Conservation (phyloP, 768 basidiomycete species). For the Gyrodon lividus region DNA sequence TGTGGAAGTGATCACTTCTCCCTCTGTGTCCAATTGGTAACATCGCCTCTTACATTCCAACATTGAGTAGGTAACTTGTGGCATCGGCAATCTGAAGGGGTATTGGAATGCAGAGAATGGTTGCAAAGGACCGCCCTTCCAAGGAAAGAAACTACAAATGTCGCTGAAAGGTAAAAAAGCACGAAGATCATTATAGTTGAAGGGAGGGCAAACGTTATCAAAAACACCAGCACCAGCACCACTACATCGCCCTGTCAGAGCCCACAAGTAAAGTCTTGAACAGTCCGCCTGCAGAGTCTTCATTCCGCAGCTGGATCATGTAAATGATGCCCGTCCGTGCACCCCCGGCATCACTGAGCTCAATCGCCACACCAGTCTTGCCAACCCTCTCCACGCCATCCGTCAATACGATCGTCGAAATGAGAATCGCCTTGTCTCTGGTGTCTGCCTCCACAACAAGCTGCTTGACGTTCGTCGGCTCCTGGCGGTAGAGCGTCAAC, state of each 20-base stretch:
- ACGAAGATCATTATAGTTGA: not conserved
- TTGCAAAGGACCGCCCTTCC: not conserved
- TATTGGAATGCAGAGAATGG: constrained; percentile 9
- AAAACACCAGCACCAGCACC: not conserved
- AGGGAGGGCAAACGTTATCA: not conserved
- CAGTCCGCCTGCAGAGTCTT: constrained; percentile 77
- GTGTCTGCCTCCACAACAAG: constrained; percentile 89
- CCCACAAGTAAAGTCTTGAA: constrained; percentile 87
- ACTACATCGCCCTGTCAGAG: constrained; percentile 61
- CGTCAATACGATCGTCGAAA: constrained; percentile 93
- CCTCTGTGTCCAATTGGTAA: constrained; percentile 61
- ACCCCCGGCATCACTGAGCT: constrained; percentile 85
- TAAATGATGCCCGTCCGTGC: constrained; percentile 90
- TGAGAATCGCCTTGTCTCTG: constrained; percentile 72
- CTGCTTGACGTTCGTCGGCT: constrained; percentile 90
- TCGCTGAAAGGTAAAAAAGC: not conserved
- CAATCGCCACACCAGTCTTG: constrained; percentile 96
- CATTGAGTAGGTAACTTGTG: constrained; percentile 6
- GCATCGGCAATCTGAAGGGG: constrained; percentile 10
- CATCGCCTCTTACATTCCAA: constrained; percentile 9
- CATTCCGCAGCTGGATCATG: constrained; percentile 95
- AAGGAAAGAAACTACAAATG: not conserved
- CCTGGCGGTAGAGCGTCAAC: constrained; percentile 82
- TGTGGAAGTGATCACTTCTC: constrained; percentile 89
- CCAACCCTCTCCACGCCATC: constrained; percentile 99